Evolutionary conservation across 768 basidiomycete genomes (phyloP), one percentile per base, ranked within the genome.

Genomic region (Lentinula raphanica): DNA sequence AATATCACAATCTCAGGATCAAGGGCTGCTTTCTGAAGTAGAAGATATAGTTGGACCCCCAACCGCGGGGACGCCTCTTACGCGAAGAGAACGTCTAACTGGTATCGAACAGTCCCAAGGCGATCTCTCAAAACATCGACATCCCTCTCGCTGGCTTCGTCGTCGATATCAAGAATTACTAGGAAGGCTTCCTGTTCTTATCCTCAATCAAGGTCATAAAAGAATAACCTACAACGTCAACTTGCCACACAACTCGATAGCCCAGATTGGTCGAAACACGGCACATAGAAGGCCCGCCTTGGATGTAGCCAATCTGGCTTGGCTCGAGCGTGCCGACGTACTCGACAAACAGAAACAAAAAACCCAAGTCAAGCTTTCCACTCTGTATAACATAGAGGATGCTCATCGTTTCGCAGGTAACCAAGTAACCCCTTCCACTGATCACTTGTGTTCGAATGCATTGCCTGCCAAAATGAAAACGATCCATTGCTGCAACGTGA

Each of bases 161-260:
- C 69, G 79, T 55, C 73, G 87, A 50, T 90, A 85, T 60, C 81
- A 77, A 54, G 72, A 76, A 25, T 76, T 92, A n/a, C 72, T 92
- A 7, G 74, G 74, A 6, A 77, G 76, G n/a, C 59, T 85, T 25
- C 90, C 90, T 0, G 71, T 83, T 31, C 71, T 91, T 13, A 73
- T 69, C 7, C 78, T 74, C 63, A 66, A 62, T 46, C 58, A 42
- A 17, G 23, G 27, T 5, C 17, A 42, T 29, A 12, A 62, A 53
- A 39, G 45, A 46, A 28, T 56, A 12, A 31, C 49, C 11, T 71
- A 71, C 50, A 28, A 27, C 9, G 74, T 79, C 12, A 64, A 68
- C 13, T 59, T 69, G 50, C 74, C 76, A 21, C 64, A 69, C 1
- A 64, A 63, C 44, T 69, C 71, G 31, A 31, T 46, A 31, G 28